A percentile compares a stretch with the other conserved stretches of the same genome.
Evolutionary conservation across 164 flowering plant genomes (phyloP).

Genomic region (Brasenia schreberi): DNA sequence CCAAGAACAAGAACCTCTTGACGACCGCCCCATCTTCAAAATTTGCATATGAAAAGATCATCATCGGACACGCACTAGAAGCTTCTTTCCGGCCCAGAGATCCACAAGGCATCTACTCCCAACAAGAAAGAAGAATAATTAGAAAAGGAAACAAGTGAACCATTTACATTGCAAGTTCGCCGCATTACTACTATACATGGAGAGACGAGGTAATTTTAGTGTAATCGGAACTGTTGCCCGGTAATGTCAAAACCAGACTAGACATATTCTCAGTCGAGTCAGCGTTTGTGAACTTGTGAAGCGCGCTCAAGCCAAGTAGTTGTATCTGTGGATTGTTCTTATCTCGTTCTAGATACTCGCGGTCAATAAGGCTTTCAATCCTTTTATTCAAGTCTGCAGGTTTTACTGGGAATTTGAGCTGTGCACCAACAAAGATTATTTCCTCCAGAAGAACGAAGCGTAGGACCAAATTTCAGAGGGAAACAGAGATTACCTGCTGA

Average conservation of each 20-base stretch:
- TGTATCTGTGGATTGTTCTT: constrained; percentile 94
- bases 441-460: not conserved
- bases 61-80: not conserved
- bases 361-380: constrained; percentile 88
- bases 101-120: not conserved
- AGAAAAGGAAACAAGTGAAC: not conserved
- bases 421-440: constrained; percentile 8
- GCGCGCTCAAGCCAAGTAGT: constrained; percentile 58
- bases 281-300: not conserved
- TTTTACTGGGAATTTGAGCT: constrained; percentile 97
- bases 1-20: too few species aligned
- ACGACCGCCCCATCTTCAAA: too few species aligned
- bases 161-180: not conserved
- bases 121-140: too few species aligned
- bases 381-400: constrained; percentile 94
- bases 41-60: not conserved
- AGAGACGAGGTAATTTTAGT: not conserved
- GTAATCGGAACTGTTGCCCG: not conserved
- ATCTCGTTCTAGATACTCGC: constrained; percentile 96
- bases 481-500: constrained; percentile 61
- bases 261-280: not conserved
- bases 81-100: not conserved
- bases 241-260: not conserved
- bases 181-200: not conserved
- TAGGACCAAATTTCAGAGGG: not conserved